Evolutionary conservation across 2,329 filamentous ascomycete genomes (phyloP), one percentile per base, ranked within the genome.

Genomic region (Corynespora cassiicola): DNA sequence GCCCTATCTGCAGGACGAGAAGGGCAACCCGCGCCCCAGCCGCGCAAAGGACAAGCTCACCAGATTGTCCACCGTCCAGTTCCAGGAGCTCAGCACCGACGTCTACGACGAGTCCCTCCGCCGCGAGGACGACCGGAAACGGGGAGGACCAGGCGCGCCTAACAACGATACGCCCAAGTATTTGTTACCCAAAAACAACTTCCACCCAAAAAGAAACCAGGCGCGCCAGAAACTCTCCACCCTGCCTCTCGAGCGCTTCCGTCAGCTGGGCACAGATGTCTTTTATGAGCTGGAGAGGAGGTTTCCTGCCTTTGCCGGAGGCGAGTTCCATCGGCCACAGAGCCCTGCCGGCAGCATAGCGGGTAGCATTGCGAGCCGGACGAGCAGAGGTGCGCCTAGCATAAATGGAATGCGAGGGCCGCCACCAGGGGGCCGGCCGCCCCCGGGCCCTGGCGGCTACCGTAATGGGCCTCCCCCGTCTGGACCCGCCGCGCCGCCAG

Each of bases 151-250:
- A 15, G 60, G 78, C 34, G 78, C 78, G 30, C 73, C 73, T 19
- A 68, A 70, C 30, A 73, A 68, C 54, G 57, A 65, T 31, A 69
- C 59, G 50, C 73, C 56, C 66, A 79, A 66, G 9, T 95, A 84
- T 63, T 80, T 99, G 5, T 74, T 88, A 16, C 89, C 94, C n/a
- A 90, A 92, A 66, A 80, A 86, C 50, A 86, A 84, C 49, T 97
- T 97, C 70, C 94, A 99, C 68, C 90, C 91, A 2, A 99, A 97
- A 72, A 86, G 94, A 48, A 99, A 99, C 65, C 91, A 97, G 68
- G 94, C 94, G n/a, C 83, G 94, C 25, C 90, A 96, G 69, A 95
- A 95, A 68, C 81, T 99, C 14, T 92, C 90, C 0, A 95, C 91
- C 0, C 80, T 99, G 10, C 90, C 90, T 3, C 84, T 87, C 15